Conservation (phyloP, 345 rosid species). For the Gossypium bickii region DNA sequence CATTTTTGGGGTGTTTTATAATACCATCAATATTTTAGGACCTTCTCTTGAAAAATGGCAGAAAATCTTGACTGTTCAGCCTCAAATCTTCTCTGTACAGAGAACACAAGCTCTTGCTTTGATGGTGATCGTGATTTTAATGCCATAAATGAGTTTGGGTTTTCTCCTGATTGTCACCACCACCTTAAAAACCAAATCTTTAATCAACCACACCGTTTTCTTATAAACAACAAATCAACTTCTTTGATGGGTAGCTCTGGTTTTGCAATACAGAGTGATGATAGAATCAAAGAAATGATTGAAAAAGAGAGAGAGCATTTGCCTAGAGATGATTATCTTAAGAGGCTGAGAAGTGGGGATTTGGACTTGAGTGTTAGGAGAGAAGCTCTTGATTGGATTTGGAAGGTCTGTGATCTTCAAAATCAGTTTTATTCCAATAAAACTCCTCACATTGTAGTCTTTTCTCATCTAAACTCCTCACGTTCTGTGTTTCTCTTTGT, state of each 20-base stretch:
- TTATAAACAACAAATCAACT: slow-evolving; percentile 23
- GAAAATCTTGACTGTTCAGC: slow-evolving; percentile 38
- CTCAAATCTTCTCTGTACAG: slow-evolving; percentile 49
- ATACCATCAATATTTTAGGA: slow-evolving; percentile 3
- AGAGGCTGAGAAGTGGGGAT: slow-evolving; percentile 50
- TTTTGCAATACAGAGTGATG: slow-evolving; percentile 44
- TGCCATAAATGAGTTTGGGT: slow-evolving; percentile 25
- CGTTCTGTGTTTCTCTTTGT: background rate
- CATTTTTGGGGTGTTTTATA: background rate
- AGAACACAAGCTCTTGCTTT: slow-evolving; percentile 33
- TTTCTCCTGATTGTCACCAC: slow-evolving; percentile 7
- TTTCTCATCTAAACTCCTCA: background rate
- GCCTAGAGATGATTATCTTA: slow-evolving; percentile 51
- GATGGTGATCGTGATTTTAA: slow-evolving; percentile 31
- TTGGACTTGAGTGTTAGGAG: slow-evolving; percentile 46
- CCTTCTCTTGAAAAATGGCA: slow-evolving; percentile 35
- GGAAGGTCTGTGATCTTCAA: slow-evolving; percentile 37
- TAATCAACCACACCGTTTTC: slow-evolving; percentile 23
- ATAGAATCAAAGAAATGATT: slow-evolving; percentile 50
- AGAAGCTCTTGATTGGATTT: slow-evolving; percentile 66
- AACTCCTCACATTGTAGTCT: background rate
- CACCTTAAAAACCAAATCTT: slow-evolving; percentile 20
- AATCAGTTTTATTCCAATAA: background rate
- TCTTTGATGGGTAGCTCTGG: slow-evolving; percentile 26
- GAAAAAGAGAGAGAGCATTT: slow-evolving; percentile 53